phyloP scores from a whole-genome alignment of 768 basidiomycete genomes.

The Mycena galericulata region DNA sequence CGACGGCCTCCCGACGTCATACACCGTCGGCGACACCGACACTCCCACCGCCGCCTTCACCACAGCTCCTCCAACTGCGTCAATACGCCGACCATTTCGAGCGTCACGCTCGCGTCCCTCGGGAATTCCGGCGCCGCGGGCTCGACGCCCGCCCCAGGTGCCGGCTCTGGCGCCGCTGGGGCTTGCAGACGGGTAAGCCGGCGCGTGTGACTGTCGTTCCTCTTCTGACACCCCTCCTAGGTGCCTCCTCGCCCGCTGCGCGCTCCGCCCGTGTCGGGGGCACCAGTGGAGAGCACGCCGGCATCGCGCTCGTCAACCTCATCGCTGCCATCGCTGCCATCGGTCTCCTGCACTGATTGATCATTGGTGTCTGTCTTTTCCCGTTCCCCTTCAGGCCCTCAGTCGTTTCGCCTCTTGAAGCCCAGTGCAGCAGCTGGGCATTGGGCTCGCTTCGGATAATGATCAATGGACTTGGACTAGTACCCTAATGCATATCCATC shows the following conservation, averaged over 20 bases:
- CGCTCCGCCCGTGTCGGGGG: slow-evolving; percentile 1
- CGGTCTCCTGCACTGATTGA: slow-evolving; percentile 19
- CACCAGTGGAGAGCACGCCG: slow-evolving; percentile 9
- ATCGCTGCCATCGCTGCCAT: slow-evolving; percentile 22
- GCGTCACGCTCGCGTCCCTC: slow-evolving; percentile 45
- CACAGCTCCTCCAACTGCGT: slow-evolving; percentile 56
- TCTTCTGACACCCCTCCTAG: neutral
- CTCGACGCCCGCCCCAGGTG: neutral
- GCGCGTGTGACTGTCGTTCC: neutral
- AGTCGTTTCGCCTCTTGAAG: too few species aligned
- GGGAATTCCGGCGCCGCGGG: neutral
- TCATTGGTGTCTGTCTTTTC: too few species aligned
- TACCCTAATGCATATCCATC: too few species aligned
- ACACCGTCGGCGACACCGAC: slow-evolving; percentile 54
- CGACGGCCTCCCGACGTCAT: slow-evolving; percentile 34
- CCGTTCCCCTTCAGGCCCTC: too few species aligned
- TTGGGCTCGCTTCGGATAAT: neutral
- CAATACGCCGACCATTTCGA: slow-evolving; percentile 51
- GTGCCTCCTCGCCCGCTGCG: neutral
- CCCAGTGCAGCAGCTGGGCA: too few species aligned
- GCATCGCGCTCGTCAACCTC: slow-evolving; percentile 20
- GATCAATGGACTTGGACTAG: too few species aligned
- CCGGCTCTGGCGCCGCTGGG: neutral
- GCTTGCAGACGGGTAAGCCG: neutral
- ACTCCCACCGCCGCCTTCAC: slow-evolving; percentile 50